These are phyloP conservation scores for Catunica adiposa DNA, from an alignment of 2,329 filamentous ascomycete species.

Conservation along the genomic window DNA sequence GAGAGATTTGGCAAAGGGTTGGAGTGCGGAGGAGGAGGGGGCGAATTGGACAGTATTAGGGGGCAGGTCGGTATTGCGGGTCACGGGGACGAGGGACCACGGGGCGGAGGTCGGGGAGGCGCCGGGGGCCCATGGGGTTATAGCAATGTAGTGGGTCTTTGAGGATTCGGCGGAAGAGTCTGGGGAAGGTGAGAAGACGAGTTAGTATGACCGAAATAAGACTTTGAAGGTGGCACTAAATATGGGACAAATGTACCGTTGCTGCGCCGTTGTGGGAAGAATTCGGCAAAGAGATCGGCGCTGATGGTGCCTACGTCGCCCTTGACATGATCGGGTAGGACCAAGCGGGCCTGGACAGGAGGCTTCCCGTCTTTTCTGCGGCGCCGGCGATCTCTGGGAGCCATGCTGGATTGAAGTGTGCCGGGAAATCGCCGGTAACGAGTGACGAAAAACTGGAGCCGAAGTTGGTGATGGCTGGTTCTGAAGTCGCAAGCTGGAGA, in stretches of 20 bases:
- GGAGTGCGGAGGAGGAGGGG: slow-evolving; percentile 53
- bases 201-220: background rate
- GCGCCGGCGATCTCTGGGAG: slow-evolving; percentile 3
- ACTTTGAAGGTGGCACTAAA: background rate
- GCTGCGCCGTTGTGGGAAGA: slow-evolving; percentile 41
- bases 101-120: slow-evolving; percentile 41
- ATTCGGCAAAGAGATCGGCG: slow-evolving; percentile 65
- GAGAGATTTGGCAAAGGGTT: slow-evolving; percentile 60
- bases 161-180: slow-evolving; percentile 20
- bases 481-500: no score
- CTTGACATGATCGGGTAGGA: slow-evolving; percentile 72
- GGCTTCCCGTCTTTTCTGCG: slow-evolving; percentile 42
- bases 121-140: slow-evolving; percentile 55
- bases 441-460: background rate
- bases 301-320: slow-evolving; percentile 77
- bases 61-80: slow-evolving; percentile 45
- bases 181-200: background rate
- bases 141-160: slow-evolving; percentile 46
- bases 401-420: background rate
- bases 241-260: slow-evolving; percentile 1
- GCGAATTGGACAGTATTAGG: slow-evolving; percentile 69
- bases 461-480: background rate
- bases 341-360: slow-evolving; percentile 60
- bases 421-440: background rate
- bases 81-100: slow-evolving; percentile 77